Conservation (phyloP, 768 basidiomycete species). For the Zangia roseola region DNA sequence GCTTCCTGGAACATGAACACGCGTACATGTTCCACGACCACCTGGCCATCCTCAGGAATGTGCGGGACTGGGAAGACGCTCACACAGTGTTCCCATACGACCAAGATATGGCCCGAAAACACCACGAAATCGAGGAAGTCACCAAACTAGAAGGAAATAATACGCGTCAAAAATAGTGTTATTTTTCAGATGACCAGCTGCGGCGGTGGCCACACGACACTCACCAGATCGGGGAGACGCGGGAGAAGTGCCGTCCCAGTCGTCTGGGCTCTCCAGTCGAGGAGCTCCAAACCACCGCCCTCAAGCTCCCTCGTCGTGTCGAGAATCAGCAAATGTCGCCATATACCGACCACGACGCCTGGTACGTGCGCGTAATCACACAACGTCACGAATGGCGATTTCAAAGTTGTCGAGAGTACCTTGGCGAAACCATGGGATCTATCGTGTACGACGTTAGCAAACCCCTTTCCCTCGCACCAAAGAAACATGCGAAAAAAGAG, state of each 20-base stretch:
- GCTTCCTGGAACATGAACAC: slow-evolving; percentile 29
- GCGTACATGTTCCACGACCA: slow-evolving; percentile 19
- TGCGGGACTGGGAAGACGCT: slow-evolving; percentile 26
- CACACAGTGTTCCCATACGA: slow-evolving; percentile 28
- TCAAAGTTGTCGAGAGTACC: slow-evolving; percentile 17
- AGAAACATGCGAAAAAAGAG: neutral
- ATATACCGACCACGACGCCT: slow-evolving; percentile 25
- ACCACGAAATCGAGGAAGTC: slow-evolving; percentile 24
- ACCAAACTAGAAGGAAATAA: slow-evolving; percentile 18
- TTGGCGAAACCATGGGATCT: slow-evolving; percentile 18
- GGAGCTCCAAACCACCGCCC: slow-evolving; percentile 25
- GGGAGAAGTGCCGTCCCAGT: slow-evolving; percentile 27
- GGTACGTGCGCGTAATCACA: slow-evolving; percentile 24
- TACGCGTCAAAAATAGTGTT: neutral
- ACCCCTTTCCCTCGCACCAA: neutral
- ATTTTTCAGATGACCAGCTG: neutral
- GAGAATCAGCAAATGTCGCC: slow-evolving; percentile 21
- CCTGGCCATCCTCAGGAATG: slow-evolving; percentile 21
- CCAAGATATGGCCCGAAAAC: slow-evolving; percentile 22
- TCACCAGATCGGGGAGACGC: slow-evolving; percentile 19
- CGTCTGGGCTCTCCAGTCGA: slow-evolving; percentile 27
- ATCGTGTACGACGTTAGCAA: neutral
- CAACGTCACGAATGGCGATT: slow-evolving; percentile 21
- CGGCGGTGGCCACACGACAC: neutral
- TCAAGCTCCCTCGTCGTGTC: slow-evolving; percentile 20